Conservation (phyloP, 768 basidiomycete genomes). For the Tylopilus cervinicoccineus region DNA sequence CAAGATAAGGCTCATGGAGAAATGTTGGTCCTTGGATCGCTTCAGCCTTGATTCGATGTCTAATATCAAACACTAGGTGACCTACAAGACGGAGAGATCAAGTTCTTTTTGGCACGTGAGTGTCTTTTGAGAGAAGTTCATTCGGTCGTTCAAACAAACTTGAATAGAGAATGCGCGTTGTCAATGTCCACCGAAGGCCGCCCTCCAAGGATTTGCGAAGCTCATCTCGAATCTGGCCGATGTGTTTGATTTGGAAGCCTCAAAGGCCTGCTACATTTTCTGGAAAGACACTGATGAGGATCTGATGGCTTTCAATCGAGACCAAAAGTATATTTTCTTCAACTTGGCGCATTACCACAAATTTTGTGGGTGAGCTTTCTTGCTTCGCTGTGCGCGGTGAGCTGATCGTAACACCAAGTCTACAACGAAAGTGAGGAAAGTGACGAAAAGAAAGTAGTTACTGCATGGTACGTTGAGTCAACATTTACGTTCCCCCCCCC, state of each 20-base stretch:
- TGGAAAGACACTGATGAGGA: slow-evolving; percentile 17
- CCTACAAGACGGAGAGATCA: background rate
- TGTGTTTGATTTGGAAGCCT: background rate
- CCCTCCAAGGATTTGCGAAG: slow-evolving; percentile 1
- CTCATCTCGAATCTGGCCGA: slow-evolving; percentile 1
- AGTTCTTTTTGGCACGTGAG: slow-evolving; percentile 14
- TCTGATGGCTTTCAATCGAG: slow-evolving; percentile 18
- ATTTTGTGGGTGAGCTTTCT: slow-evolving; percentile 2
- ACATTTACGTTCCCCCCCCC: no score
- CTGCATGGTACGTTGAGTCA: slow-evolving; percentile 9
- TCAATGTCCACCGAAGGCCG: background rate
- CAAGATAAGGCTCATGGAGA: background rate
- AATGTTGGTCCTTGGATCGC: background rate
- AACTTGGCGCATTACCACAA: slow-evolving; percentile 13
- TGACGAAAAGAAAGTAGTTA: slow-evolving; percentile 3
- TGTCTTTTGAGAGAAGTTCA: background rate
- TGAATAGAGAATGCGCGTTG: background rate
- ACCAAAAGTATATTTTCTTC: slow-evolving; percentile 10
- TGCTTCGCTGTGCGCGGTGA: no score
- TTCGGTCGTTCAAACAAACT: background rate
- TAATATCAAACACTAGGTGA: background rate
- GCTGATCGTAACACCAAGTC: background rate
- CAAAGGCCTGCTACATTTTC: slow-evolving; percentile 9
- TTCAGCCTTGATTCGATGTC: background rate
- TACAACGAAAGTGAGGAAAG: background rate